Evolutionary conservation across 139 green algal genomes (phyloP), one percentile per base, ranked within the genome.

Genomic region (Chlorella vulgaris): DNA sequence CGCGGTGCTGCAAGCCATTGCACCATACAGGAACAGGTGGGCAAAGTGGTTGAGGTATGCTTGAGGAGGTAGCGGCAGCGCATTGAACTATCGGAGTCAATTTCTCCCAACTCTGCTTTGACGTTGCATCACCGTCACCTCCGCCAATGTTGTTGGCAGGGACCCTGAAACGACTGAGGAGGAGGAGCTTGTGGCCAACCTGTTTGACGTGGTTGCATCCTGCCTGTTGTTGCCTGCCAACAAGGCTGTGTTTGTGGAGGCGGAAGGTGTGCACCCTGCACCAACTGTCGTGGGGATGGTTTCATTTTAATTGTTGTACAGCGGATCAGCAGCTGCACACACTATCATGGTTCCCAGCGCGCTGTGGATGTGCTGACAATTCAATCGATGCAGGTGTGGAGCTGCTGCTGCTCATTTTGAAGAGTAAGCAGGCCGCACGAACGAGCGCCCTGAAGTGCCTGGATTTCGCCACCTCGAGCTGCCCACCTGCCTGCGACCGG

Each of bases 371-470:
- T 58, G 47, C 13, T 24, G 47, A 58, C 13, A 24, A 58, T 58
- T 24, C 47, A 58, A 58, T 58, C 15, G 47, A n/a, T 28, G 65
- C 81, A 84, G 94, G 94, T 19, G 69, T 98, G 24, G 94, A 99
- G 90, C 92, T 99, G 67, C 98, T 98, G 94, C 83, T 95, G 43
- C 88, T 99, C 29, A 93, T 99, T 66, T 85, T 99, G 19, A 93
- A 93, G 68, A 84, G 86, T 39, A 94, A 93, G 84, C 84, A 84
- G n/a, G 62, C 85, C n/a, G 90, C 85, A 8, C 87, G 93, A 24
- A 85, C 87, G 26, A 91, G 90, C 10, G 94, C 94, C 0, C 81
- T 99, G 38, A 96, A 96, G 82, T 86, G 86, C 35, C 85, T 98
- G 24, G 96, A 98, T 85, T 99, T 96, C 90, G 93, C 93, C n/a